Evolutionary conservation across 2,329 filamentous ascomycete genomes (phyloP).

Genomic region (Neofusicoccum ribis): DNA sequence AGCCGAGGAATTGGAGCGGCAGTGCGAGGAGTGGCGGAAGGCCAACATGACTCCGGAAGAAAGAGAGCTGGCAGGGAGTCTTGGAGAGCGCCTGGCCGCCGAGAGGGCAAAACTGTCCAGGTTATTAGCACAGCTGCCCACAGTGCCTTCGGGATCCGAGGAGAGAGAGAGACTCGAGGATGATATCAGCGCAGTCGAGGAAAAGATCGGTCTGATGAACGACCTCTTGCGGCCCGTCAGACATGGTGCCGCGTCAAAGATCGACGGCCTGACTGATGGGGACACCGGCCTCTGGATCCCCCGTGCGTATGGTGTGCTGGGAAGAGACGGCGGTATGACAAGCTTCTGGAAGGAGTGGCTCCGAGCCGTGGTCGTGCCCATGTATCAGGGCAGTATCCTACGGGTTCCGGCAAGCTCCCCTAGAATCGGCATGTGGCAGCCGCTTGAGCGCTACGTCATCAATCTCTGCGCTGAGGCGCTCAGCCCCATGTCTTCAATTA

Average conservation of each 20-base stretch:
- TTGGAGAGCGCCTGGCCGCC: conserved; percentile 81
- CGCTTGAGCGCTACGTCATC: conserved; percentile 92
- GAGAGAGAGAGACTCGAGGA: conserved; percentile 86
- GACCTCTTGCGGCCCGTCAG: conserved; percentile 89
- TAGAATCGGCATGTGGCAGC: conserved; percentile 90
- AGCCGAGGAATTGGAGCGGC: conserved; percentile 77
- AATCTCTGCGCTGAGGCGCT: conserved; percentile 95
- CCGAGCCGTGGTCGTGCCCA: conserved; percentile 87
- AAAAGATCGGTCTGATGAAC: conserved; percentile 96
- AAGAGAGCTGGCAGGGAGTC: conserved; percentile 84
- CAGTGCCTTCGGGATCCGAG: conserved; percentile 74
- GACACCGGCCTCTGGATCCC: conserved; percentile 97
- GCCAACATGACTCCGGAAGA: conserved; percentile 86
- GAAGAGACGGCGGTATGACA: conserved; percentile 78
- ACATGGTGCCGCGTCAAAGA: conserved; percentile 93
- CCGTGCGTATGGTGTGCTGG: conserved; percentile 87
- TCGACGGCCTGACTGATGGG: conserved; percentile 91
- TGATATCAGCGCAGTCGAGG: conserved; percentile 91
- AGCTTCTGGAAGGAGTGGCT: conserved; percentile 99
- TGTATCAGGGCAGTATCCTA: conserved; percentile 83
- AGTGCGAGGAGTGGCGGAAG: conserved; percentile 53
- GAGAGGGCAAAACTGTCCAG: conserved; percentile 90
- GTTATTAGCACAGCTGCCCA: conserved; percentile 79
- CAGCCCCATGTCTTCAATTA: conserved; percentile 88
- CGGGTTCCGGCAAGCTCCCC: conserved; percentile 87